Percentiles rank a stretch among this genome's conserved stretches.
Conservation (phyloP, 2,329 filamentous ascomycete species). For the Scolecobasidium constrictum region DNA sequence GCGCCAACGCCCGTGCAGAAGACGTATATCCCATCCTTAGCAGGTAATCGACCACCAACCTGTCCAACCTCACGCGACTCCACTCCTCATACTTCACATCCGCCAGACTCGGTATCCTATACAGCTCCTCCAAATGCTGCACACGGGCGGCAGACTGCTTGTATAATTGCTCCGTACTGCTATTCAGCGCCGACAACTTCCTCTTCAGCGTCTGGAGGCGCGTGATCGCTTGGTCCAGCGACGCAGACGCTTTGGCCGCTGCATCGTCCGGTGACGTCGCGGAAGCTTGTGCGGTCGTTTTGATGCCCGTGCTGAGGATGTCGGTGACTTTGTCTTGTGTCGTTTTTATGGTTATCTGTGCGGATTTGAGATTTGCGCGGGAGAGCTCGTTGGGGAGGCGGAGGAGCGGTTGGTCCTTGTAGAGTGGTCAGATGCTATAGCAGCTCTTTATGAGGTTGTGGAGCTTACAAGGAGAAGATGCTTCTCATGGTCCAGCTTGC, state of each 20-base stretch:
- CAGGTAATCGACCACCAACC: slow-evolving; percentile 86
- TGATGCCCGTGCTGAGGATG: slow-evolving; percentile 42
- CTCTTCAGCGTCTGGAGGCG: slow-evolving; percentile 80
- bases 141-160: slow-evolving; percentile 46
- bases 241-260: slow-evolving; percentile 61
- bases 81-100: slow-evolving; percentile 92
- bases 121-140: slow-evolving; percentile 69
- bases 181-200: slow-evolving; percentile 66
- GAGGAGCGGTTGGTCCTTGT: slow-evolving; percentile 83
- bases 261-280: slow-evolving; percentile 27
- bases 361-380: slow-evolving; percentile 85
- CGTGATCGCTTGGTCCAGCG: slow-evolving; percentile 73
- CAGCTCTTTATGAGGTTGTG: slow-evolving; percentile 2
- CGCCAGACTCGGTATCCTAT: slow-evolving; percentile 66
- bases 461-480: slow-evolving; percentile 60
- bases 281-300: slow-evolving; percentile 47
- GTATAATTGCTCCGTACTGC: slow-evolving; percentile 19
- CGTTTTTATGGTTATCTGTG: slow-evolving; percentile 66
- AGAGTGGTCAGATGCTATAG: slow-evolving; percentile 8
- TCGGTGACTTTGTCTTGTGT: slow-evolving; percentile 53
- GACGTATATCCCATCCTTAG: slow-evolving; percentile 71
- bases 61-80: slow-evolving; percentile 70
- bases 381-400: slow-evolving; percentile 87
- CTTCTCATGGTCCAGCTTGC: slow-evolving; percentile 61
- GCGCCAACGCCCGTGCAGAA: slow-evolving; percentile 64